Conservation (phyloP, 2,329 filamentous ascomycete species). For the Akanthomyces lecanii region DNA sequence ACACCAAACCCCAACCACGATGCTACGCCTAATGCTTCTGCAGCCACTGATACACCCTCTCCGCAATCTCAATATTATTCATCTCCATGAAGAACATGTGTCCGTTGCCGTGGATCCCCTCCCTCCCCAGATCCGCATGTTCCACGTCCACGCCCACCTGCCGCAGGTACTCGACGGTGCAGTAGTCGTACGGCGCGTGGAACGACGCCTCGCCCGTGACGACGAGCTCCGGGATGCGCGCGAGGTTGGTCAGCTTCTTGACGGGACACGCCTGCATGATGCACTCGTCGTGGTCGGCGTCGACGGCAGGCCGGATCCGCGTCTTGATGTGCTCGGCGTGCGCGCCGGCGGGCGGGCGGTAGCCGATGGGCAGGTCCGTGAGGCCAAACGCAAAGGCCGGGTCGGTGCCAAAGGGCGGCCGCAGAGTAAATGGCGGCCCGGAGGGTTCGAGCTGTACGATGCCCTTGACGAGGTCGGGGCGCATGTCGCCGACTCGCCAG, state of each 20-base stretch:
- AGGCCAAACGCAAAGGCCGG: slow-evolving; percentile 25
- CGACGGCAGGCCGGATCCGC: slow-evolving; percentile 23
- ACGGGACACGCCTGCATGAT: slow-evolving; percentile 28
- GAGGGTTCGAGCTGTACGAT: slow-evolving; percentile 31
- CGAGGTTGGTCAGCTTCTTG: slow-evolving; percentile 41
- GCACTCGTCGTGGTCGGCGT: slow-evolving; percentile 27
- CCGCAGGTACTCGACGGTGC: slow-evolving; percentile 44
- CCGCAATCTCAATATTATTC: slow-evolving; percentile 30
- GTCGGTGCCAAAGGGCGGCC: slow-evolving; percentile 21
- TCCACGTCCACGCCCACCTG: slow-evolving; percentile 44
- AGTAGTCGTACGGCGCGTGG: slow-evolving; percentile 50
- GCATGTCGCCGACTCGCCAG: slow-evolving; percentile 24
- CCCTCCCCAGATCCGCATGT: slow-evolving; percentile 40
- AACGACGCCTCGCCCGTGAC: slow-evolving; percentile 47
- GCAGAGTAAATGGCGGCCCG: slow-evolving; percentile 23
- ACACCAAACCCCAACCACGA: too few relatives aligned
- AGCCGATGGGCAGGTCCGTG: slow-evolving; percentile 28
- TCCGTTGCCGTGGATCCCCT: slow-evolving; percentile 46
- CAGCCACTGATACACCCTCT: slow-evolving; percentile 21
- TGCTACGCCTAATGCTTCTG: slow-evolving; percentile 11
- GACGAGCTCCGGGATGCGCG: slow-evolving; percentile 41
- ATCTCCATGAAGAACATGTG: slow-evolving; percentile 47
- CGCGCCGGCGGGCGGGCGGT: slow-evolving; percentile 24
- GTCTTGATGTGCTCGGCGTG: slow-evolving; percentile 21
- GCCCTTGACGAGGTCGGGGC: slow-evolving; percentile 27